These are phyloP conservation scores for Phytopythium vexans DNA, from an alignment of 352 stramenopile species.

Conservation along the genomic window DNA sequence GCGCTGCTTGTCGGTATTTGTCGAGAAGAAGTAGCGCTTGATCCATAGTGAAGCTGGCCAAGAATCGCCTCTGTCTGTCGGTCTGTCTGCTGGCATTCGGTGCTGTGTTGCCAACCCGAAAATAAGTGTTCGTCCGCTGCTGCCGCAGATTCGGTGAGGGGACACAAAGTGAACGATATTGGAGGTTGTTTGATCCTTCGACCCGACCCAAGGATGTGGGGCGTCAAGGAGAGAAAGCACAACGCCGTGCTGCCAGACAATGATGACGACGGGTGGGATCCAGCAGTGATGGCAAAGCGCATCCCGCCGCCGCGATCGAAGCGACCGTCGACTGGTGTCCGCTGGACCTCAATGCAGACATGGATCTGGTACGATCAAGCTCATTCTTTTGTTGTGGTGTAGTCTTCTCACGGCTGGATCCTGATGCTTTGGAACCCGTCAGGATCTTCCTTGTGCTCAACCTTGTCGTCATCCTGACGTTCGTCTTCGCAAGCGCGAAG, in stretches of 20 bases:
- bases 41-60: too few species aligned
- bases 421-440: not conserved
- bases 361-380: conserved; percentile 18
- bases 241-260: conserved; percentile 2
- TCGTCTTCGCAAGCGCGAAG: conserved; percentile 54
- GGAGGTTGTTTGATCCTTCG: too few species aligned
- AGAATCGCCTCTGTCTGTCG: too few species aligned
- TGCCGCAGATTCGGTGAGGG: too few species aligned
- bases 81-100: too few species aligned
- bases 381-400: not conserved
- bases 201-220: not conserved
- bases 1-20: too few species aligned
- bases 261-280: not conserved
- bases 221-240: not conserved
- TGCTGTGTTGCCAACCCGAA: too few species aligned
- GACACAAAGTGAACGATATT: too few species aligned
- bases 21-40: too few species aligned
- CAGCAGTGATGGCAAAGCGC: not conserved
- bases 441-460: conserved; percentile 54
- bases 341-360: conserved; percentile 2
- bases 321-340: not conserved
- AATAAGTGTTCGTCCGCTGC: too few species aligned
- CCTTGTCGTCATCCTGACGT: conserved; percentile 32
- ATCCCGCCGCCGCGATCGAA: not conserved
- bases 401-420: not conserved